Evolutionary conservation across 1,284 basidiomycete species (phyloP), one percentile per base, ranked within the genome.

Genomic region (Microbotryomycetes sp.): DNA sequence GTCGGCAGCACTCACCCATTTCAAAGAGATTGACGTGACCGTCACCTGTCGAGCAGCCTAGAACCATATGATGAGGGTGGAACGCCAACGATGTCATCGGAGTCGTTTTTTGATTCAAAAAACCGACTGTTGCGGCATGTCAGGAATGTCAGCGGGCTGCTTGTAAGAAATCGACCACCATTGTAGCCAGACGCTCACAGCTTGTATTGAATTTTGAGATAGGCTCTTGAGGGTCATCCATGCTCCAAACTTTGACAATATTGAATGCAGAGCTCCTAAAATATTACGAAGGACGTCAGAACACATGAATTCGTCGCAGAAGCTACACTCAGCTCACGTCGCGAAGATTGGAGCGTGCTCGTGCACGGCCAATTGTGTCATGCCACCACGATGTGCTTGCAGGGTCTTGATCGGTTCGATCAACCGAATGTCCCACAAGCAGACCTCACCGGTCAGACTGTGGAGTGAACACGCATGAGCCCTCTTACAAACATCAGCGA

Each of bases 331-430:
- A 50, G 58, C 89, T 76, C 72, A 93, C 89, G 84, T 83, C 45
- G 90, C 92, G 74, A 94, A 89, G 4, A 98, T 86, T 30, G 86
- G 85, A 0, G 90, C 83, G 55, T 87, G 83, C 28, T 87, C 82
- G 75, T 99, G 96, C 9, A 92, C 86, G 66, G 93, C 92, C 70
- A 97, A 86, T 2, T 86, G 83, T 28, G 89, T 85, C 52, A 97
- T 78, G 6, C 92, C 88, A 49, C 85, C 79, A 2, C 83, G 81
- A 71, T 87, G 83, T 46, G 85, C 75, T 30, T 86, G 81, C 79
- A 88, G 86, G 49, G 83, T 82, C 59, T 85, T 80, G 9, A 84
- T 72, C 9, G 89, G 82, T 42, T 86, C 83, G 3, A 83, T 77
- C 5, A 83, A 81, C 59, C 96, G 85, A 46, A 91, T 80, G 75